Percentiles rank a stretch among this genome's conserved stretches.
Conservation (phyloP, 1,284 basidiomycete species). For the Austroboletus novae-zelandiae region DNA sequence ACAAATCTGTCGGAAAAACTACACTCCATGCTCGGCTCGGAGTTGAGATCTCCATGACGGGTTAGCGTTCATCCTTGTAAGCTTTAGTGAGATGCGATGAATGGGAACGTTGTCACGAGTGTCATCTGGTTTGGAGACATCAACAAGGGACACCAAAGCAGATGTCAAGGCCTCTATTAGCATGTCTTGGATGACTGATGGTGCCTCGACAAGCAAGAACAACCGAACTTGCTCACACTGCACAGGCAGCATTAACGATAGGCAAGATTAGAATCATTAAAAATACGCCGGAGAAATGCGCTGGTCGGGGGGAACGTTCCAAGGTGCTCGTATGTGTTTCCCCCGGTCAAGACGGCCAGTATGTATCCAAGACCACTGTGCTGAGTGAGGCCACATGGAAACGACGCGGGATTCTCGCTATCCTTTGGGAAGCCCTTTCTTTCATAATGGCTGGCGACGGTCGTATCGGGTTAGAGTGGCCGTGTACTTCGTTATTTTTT, state of each 20-base stretch:
- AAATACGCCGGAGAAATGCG: too few species aligned
- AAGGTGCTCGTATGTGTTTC: too few species aligned
- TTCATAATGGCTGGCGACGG: neutral
- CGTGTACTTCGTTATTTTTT: too few species aligned
- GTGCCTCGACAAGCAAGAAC: slow-evolving; percentile 3
- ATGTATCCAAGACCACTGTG: too few species aligned
- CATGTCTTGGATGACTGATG: neutral
- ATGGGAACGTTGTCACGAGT: neutral
- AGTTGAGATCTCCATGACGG: neutral
- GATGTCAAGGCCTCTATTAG: neutral
- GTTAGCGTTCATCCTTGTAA: neutral
- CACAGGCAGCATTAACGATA: too few species aligned
- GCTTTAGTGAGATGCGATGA: neutral
- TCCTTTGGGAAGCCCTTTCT: slow-evolving; percentile 1
- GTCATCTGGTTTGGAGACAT: neutral
- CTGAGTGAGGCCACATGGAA: neutral
- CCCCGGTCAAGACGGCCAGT: too few species aligned
- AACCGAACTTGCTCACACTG: too few species aligned
- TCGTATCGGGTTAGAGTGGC: neutral
- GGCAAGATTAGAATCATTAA: too few species aligned
- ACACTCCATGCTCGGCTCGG: neutral
- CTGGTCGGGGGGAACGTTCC: too few species aligned
- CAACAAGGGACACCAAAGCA: neutral
- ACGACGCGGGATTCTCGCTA: neutral
- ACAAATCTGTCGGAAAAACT: too few species aligned